Evolutionary conservation across 108 stramenopile genomes (phyloP), one percentile per base, ranked within the genome.

Genomic region (Conticribra weissflogii): DNA sequence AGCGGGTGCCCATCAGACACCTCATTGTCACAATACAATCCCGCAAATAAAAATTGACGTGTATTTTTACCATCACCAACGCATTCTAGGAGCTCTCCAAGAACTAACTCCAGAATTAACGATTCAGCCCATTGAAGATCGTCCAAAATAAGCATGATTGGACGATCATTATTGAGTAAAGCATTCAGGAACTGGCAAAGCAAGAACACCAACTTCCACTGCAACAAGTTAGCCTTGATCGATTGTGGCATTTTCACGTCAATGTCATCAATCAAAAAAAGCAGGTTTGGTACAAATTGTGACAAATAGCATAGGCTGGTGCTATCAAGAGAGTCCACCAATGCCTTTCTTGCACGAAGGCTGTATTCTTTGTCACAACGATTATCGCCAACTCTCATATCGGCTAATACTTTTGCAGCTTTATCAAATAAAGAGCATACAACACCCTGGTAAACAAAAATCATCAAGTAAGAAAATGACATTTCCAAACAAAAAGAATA

Each of bases 11-110:
- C 9, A 27, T 53, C 30, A 4, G 8, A 22, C 25, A 72, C 54
- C 15, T 63, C 71, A 5, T 54, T 55, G 23, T 72, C 71, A 28
- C 71, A 53, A 21, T 65, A 72, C 1, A 29, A 22, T 9, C 71
- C 71, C 17, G 54, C 49, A 24, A 72, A 72, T 9, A 72, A 23
- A 29, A 51, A 63, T 24, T 47, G 51, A 18, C 23, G 8, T 27
- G 27, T 19, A 19, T 63, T 36, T 14, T 30, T 31, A 22, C 52
- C 32, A 4, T 21, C n/a, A 18, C 64, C 64, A 31, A 66, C 49
- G 28, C 31, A 53, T 5, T 18, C 41, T 29, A 66, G 25, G 7
- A 66, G 5, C 24, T 66, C 64, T n/a, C n/a, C n/a, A 29, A 18
- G 31, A 33, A 66, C 33, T 14, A 66, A 51, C 34, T 32, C 18